Base-by-base conservation (phyloP, 1,139 yeast species). In the Entelexis paramagnoliae region DNA sequence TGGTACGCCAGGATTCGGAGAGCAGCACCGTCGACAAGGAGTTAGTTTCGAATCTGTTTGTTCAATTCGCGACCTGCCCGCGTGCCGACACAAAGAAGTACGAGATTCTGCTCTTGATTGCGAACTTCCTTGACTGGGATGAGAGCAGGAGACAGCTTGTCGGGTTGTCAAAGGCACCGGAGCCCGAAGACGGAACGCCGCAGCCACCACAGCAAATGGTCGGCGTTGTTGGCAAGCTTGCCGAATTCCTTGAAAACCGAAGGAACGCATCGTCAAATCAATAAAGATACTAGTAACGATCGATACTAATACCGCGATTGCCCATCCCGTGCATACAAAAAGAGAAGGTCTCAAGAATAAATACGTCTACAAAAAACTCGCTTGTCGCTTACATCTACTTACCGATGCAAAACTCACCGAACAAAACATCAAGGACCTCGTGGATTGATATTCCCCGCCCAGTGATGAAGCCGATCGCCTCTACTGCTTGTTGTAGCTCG, bases 1-100 rank as follows among this genome's bases (percentile, higher is more conserved):
- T 89, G 66, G 79, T 91, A 54, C 88, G 88, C 62, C 80, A 81
- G 60, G 80, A 77, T 49, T 77, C 83, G 50, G 80, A 80, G 53
- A 78, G 85, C 6, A 88, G 83, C 53, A 75, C 82, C 8, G 87
- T 89, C 1, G 97, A 89, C 64, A 83, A 84, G 63, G 95, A 88
- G 65, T 75, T 91, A 54, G 80, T 93, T 4, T 83, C 96, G 2
- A 91, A 91, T 64, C 74, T 93, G 53, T 70, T 91, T 49, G 77
- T 93, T 24, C 86, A 94, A 48, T 91, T 89, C 68, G 75, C 91
- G 17, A 83, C 83, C 48, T 74, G 91, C 36, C 96, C 96, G 8
- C 73, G 98, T 56, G 96, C 94, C 1, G 99, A 91, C 64, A 78
- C 95, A 14, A 91, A 89, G 67, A 87, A 91, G 66, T 91, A 83